These are phyloP conservation scores for Malbranchea cinnamomea DNA, from an alignment of 2,329 filamentous ascomycete genomes.

Conservation along the genomic window DNA sequence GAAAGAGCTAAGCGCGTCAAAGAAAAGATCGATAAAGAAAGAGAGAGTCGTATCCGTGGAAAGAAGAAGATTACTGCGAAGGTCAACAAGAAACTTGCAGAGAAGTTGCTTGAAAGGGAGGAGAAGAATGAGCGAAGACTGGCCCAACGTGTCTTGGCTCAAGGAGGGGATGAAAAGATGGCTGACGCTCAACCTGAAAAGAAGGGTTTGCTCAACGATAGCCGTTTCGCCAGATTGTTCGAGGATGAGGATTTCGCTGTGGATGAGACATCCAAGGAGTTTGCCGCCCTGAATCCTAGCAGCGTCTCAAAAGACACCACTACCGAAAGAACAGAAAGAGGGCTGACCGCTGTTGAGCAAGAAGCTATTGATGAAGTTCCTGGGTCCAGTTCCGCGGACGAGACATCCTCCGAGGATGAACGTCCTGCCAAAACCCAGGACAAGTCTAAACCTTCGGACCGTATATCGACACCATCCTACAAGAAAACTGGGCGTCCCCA, in stretches of 20 bases:
- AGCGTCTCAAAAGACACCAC: slow-evolving; percentile 40
- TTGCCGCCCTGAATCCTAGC: slow-evolving; percentile 77
- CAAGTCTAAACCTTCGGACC: slow-evolving; percentile 23
- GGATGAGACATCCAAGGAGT: slow-evolving; percentile 79
- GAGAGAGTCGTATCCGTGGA: slow-evolving; percentile 84
- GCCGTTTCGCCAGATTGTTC: slow-evolving; percentile 78
- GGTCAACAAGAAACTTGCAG: slow-evolving; percentile 62
- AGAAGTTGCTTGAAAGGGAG: slow-evolving; percentile 44
- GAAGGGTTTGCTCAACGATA: slow-evolving; percentile 58
- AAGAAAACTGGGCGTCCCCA: slow-evolving; percentile 36
- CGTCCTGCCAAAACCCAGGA: slow-evolving; percentile 14
- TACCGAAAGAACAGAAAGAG: slow-evolving; percentile 25
- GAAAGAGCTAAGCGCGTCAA: slow-evolving; percentile 81
- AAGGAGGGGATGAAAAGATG: slow-evolving; percentile 39
- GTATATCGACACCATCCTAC: slow-evolving; percentile 42
- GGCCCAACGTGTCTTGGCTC: slow-evolving; percentile 34
- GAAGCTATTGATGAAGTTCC: slow-evolving; percentile 40
- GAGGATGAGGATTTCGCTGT: slow-evolving; percentile 86
- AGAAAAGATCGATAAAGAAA: slow-evolving; percentile 91
- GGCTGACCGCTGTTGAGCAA: slow-evolving; percentile 48
- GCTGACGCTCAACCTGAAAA: slow-evolving; percentile 14
- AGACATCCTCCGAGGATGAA: slow-evolving; percentile 20
- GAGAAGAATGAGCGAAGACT: slow-evolving; percentile 37
- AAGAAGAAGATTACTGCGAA: slow-evolving; percentile 82
- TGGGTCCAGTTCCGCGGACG: slow-evolving; percentile 25